Conservation (phyloP, 495 filamentous ascomycete genomes). For the Aspergillus ellipticus region DNA sequence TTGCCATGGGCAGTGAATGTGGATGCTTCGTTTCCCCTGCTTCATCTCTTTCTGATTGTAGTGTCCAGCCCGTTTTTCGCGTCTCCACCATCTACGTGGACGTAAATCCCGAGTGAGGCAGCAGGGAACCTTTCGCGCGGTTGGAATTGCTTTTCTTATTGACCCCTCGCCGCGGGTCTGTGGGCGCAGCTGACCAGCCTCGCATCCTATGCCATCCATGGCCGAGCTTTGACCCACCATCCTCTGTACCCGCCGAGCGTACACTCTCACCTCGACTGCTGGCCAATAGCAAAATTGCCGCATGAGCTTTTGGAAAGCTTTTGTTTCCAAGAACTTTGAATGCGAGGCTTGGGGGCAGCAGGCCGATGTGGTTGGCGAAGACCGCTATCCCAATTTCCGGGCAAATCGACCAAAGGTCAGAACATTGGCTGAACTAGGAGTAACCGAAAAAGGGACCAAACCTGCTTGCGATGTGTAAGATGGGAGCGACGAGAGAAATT, state of each 20-base stretch:
- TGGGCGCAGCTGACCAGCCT: constrained; percentile 3
- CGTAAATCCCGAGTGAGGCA: not conserved
- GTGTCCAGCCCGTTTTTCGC: not conserved
- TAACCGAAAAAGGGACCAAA: too few species aligned
- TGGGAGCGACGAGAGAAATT: too few species aligned
- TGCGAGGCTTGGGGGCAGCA: constrained; percentile 1
- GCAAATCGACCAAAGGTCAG: not conserved
- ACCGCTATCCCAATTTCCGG: not conserved
- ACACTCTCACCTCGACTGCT: not conserved
- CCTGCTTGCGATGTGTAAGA: too few species aligned
- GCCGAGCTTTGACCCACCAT: not conserved
- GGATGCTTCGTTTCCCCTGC: not conserved
- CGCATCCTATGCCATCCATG: constrained; percentile 1
- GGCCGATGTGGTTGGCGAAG: not conserved
- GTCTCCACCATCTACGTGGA: not conserved
- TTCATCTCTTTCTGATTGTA: constrained; percentile 3
- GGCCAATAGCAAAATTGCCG: constrained; percentile 12
- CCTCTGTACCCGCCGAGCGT: not conserved
- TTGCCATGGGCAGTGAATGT: not conserved
- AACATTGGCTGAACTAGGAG: not conserved
- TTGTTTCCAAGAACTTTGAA: constrained; percentile 3
- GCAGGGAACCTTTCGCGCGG: not conserved
- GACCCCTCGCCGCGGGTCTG: not conserved
- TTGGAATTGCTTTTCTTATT: not conserved
- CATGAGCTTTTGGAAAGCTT: constrained; percentile 1